phyloP scores from a whole-genome alignment of 345 rosid species.

The Mangifera indica region DNA sequence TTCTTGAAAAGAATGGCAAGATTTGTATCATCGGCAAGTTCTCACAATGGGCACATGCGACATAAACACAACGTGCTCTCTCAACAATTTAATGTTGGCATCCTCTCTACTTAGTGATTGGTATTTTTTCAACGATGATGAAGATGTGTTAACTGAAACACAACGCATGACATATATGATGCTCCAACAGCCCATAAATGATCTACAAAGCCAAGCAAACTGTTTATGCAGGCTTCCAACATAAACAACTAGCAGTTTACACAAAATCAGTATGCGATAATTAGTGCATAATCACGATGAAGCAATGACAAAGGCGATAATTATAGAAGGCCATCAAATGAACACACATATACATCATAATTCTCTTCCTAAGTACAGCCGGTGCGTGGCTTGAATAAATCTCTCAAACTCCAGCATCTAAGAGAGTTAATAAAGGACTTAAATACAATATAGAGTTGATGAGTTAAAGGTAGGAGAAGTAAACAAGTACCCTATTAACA shows the following conservation, averaged over 20 bases:
- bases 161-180: no score
- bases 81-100: not conserved
- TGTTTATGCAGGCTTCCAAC: not conserved
- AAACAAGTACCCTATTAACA: not conserved
- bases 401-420: not conserved
- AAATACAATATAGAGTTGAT: no score
- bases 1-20: not conserved
- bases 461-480: no score
- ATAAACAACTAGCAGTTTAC: not conserved
- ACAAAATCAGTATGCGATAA: not conserved
- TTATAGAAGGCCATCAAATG: no score
- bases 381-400: no score
- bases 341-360: not conserved
- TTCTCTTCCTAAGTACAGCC: no score
- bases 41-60: slow-evolving; percentile 14
- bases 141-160: no score
- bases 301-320: not conserved
- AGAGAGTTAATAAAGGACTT: no score
- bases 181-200: no score
- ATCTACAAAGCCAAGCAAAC: not conserved
- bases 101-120: no score
- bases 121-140: no score
- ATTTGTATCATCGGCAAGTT: not conserved
- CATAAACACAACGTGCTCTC: slow-evolving; percentile 5
- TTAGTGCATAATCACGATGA: not conserved